Percentiles rank a stretch among this genome's conserved stretches.
Evolutionary conservation across 129 eudicot species (phyloP).

Genomic region (Sambucus nigra): DNA sequence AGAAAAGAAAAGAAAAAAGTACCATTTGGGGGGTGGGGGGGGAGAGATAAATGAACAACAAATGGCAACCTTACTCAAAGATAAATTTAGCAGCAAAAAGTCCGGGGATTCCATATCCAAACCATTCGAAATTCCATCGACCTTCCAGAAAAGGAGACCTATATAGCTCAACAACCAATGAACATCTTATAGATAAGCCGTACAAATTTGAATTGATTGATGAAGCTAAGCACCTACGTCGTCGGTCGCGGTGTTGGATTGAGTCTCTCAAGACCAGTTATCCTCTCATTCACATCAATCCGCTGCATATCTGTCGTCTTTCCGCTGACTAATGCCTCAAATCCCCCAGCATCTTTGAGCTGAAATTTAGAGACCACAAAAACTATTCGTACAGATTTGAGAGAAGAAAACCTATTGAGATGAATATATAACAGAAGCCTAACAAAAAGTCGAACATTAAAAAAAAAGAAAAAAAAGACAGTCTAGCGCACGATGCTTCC

Average conservation of each 20-base stretch:
- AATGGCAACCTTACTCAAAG: conserved; percentile 45
- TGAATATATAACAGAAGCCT: neutral
- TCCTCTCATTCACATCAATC: conserved; percentile 82
- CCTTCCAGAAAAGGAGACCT: conserved; percentile 93
- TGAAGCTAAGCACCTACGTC: conserved; percentile 49
- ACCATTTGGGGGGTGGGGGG: neutral
- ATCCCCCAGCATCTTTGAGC: conserved; percentile 96
- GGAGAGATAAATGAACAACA: neutral
- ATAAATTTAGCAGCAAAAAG: conserved; percentile 48
- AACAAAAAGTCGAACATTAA: too few species aligned
- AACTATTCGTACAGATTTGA: conserved; percentile 8
- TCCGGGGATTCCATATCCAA: conserved; percentile 79
- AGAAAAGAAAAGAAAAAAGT: neutral
- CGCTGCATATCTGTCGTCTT: conserved; percentile 62
- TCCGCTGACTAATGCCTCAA: conserved; percentile 63
- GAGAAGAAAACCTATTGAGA: neutral
- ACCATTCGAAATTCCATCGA: conserved; percentile 81
- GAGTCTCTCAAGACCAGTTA: conserved; percentile 77
- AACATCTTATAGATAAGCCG: conserved; percentile 4
- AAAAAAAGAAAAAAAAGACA: too few species aligned
- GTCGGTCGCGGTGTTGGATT: conserved; percentile 97
- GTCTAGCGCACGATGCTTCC: too few species aligned
- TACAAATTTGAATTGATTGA: neutral
- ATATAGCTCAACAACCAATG: conserved; percentile 25
- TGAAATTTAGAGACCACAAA: conserved; percentile 11